A percentile compares a stretch with the other conserved stretches of the same genome.
Evolutionary conservation across 306 rosid species (phyloP).

Genomic region (Crataegus laevigata): DNA sequence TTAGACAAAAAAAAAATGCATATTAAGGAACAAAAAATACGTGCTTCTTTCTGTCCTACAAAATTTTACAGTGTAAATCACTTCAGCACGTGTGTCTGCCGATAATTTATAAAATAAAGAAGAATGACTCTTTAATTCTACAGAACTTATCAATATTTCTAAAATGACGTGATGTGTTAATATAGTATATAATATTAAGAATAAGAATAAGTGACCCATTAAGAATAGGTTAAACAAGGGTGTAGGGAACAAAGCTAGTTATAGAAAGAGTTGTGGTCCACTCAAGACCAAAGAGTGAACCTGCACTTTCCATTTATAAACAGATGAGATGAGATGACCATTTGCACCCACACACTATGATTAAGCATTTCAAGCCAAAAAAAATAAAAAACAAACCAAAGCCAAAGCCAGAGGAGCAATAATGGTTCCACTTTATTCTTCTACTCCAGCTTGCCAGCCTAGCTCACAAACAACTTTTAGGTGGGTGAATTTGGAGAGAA

Average conservation of each 20-base stretch:
- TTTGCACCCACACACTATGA: conserved; percentile 6
- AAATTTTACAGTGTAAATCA: too few species aligned
- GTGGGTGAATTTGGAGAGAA: conserved; percentile 26
- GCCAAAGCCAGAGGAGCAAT: conserved; percentile 13
- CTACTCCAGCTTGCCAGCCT: conserved; percentile 59
- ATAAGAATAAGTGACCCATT: background rate
- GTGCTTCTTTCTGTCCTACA: too few species aligned
- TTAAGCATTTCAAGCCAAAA: conserved; percentile 15
- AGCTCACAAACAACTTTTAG: conserved; percentile 39
- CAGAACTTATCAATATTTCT: fast-evolving
- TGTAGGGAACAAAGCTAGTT: background rate
- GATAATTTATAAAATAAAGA: background rate
- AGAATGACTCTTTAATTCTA: too few species aligned
- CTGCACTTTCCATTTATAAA: background rate
- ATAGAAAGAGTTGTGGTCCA: conserved; percentile 3
- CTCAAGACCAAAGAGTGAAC: background rate
- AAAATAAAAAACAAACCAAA: background rate
- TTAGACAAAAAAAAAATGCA: background rate
- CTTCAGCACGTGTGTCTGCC: background rate
- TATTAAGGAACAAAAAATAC: background rate
- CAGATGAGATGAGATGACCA: background rate
- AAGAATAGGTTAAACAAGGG: background rate
- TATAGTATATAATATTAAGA: background rate
- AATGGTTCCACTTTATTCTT: conserved; percentile 27
- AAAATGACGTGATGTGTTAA: background rate